These are phyloP conservation scores for Corchorus olitorius DNA, from an alignment of 345 rosid species.

Conservation along the genomic window DNA sequence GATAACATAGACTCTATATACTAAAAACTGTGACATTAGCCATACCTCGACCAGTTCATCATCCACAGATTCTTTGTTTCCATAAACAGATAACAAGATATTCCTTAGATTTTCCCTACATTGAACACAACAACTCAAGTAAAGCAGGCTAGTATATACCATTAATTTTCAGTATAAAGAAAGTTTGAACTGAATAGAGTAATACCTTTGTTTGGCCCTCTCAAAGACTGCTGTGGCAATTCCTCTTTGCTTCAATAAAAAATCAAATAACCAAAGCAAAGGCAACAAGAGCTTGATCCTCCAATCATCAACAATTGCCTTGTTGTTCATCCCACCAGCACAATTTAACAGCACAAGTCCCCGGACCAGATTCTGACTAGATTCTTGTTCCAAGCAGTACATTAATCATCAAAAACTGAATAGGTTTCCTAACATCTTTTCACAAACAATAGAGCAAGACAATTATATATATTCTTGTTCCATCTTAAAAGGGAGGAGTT, in stretches of 20 bases:
- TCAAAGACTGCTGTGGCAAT: conserved; percentile 75
- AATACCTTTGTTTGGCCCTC: conserved; percentile 77
- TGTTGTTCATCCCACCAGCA: conserved; percentile 97
- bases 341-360: conserved; percentile 89
- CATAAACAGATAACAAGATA: conserved; percentile 64
- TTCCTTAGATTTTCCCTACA: conserved; percentile 73
- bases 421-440: neutral
- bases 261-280: conserved; percentile 75
- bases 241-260: conserved; percentile 60
- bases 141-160: neutral
- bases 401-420: conserved; percentile 2
- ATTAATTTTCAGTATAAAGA: neutral
- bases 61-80: conserved; percentile 77
- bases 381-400: conserved; percentile 36
- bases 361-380: conserved; percentile 47
- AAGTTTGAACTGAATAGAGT: neutral
- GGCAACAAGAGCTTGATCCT: conserved; percentile 83
- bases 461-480: neutral
- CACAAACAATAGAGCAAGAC: neutral
- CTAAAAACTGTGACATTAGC: neutral
- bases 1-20: neutral
- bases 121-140: conserved; percentile 8
- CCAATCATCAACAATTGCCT: conserved; percentile 94
- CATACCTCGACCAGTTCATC: conserved; percentile 80
- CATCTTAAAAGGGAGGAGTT: neutral